Evolutionary conservation across 371 early-diverging fungal genomes (phyloP).

Genomic region (Conidiobolus incongruus): DNA sequence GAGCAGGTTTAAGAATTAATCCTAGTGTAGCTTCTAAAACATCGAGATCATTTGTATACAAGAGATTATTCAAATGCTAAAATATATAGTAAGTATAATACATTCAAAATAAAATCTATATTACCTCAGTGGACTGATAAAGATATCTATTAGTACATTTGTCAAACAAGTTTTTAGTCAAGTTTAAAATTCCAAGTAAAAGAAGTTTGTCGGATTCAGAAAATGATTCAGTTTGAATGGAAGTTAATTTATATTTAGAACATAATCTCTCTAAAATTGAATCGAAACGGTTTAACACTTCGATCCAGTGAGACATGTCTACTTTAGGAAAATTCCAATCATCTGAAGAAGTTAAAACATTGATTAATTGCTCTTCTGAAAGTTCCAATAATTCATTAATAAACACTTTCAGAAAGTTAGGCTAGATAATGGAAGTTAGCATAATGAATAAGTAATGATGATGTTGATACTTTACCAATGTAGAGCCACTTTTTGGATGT

Average conservation of each 20-base stretch:
- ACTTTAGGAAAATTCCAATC: constrained; percentile 67
- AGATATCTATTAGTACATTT: constrained; percentile 85
- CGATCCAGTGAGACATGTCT: constrained; percentile 87
- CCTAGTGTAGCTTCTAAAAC: constrained; percentile 43
- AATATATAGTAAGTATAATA: constrained; percentile 1
- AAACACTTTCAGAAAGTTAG: no score
- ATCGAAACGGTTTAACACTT: constrained; percentile 83
- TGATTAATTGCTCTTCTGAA: no score
- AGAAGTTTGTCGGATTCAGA: constrained; percentile 20
- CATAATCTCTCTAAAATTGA: constrained; percentile 39
- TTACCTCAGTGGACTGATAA: constrained; percentile 80
- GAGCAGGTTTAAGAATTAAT: constrained; percentile 58
- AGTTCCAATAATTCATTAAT: no score
- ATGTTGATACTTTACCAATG: no score
- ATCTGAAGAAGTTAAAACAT: no score
- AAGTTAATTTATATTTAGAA: constrained; percentile 30
- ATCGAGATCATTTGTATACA: constrained; percentile 47
- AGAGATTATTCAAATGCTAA: constrained; percentile 44
- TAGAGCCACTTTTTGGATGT: no score
- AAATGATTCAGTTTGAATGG: constrained; percentile 32
- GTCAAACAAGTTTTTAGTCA: constrained; percentile 67
- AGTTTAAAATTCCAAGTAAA: constrained; percentile 41
- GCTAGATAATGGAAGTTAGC: no score
- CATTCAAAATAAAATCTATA: constrained; percentile 1
- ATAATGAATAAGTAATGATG: no score